Conservation (phyloP, 129 eudicot species). For the Daucus carota region DH1_v3.0 NC_030388.2:1222001-1222500, state of each 20-base stretch:
- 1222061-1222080: conserved; percentile 90
- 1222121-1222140: conserved; percentile 93
- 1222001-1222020: not conserved
- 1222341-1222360: not conserved
- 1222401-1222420: not conserved
- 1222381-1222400: not conserved
- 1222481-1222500: not conserved
- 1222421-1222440: not conserved
- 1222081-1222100: conserved; percentile 91
- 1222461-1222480: not conserved
- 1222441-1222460: not conserved
- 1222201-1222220: not conserved
- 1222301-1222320: not conserved
- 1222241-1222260: not conserved
- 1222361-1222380: not conserved
- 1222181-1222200: not conserved
- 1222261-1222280: not conserved
- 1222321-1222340: not conserved
- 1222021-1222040: conserved; percentile 5
- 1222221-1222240: not conserved
- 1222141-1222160: conserved; percentile 79
- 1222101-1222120: conserved; percentile 64
- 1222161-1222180: conserved; percentile 3
- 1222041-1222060: conserved; percentile 1
- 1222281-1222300: not conserved